A percentile compares a stretch with the other conserved stretches of the same genome.
These are phyloP conservation scores for Brassica hybrid DNA, from an alignment of 441 rosid species.

Conservation along the genomic window DNA sequence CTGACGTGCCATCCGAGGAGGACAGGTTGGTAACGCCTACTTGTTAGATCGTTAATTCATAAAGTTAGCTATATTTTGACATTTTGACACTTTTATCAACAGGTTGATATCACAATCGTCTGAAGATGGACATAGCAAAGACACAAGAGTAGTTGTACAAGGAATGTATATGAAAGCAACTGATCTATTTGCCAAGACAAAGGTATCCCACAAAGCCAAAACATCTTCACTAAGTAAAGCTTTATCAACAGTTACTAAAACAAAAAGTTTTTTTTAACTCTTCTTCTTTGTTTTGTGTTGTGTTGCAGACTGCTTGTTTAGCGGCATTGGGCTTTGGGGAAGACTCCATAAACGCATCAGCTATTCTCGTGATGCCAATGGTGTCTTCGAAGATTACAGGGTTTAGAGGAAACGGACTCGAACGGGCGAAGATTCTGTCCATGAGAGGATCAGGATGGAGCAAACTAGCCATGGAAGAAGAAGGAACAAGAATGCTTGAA, in stretches of 20 bases:
- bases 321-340: constrained; percentile 83
- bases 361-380: constrained; percentile 96
- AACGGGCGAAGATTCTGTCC: constrained; percentile 69
- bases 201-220: constrained; percentile 53
- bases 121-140: constrained; percentile 63
- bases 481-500: constrained; percentile 47
- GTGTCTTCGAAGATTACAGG: constrained; percentile 92
- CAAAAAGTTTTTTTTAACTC: not conserved
- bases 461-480: constrained; percentile 47
- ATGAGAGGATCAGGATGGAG: constrained; percentile 77
- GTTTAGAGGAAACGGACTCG: constrained; percentile 74
- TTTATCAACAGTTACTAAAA: constrained; percentile 8
- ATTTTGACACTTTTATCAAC: not conserved
- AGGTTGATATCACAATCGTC: constrained; percentile 63
- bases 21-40: constrained; percentile 60
- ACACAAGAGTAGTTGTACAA: constrained; percentile 62
- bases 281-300: constrained; percentile 5
- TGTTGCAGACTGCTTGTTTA: constrained; percentile 72
- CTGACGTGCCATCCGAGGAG: constrained; percentile 54
- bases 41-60: not conserved
- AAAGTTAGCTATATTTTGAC: not conserved
- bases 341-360: constrained; percentile 93
- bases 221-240: not conserved
- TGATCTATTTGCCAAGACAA: constrained; percentile 70
- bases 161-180: constrained; percentile 57